Base-by-base conservation (phyloP, 2,329 filamentous ascomycete species). In the Claviceps quebecensis region DNA sequence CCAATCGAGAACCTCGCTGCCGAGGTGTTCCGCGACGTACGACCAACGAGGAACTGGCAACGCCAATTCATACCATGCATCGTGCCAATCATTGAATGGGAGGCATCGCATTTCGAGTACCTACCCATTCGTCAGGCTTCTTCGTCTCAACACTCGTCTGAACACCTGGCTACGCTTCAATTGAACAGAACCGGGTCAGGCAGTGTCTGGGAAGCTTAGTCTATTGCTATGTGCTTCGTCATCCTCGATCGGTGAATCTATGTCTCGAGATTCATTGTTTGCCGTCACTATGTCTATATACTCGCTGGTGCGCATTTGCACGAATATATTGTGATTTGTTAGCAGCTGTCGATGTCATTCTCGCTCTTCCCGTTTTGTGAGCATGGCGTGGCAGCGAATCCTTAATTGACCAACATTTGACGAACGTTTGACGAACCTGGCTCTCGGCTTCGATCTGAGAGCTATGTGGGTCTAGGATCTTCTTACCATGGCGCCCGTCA, bases 181-280 rank as follows among this genome's bases (percentile, higher is more conserved):
- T 29, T 29, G 26, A 29, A 29, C 8, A 9, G 2, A 29, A 3
- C 8, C 8, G 26, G 34, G 17, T n/a, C 23, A 17, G n/a, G 13
- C 26, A 37, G 37, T 47, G 17, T 38, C 29, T 45, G 26, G 48
- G 5, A 34, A 34, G 39, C 39, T 14, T 19, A 9, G 11, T 50
- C 13, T 23, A 22, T 55, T 26, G 51, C 53, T 9, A 47, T 45
- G 23, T 53, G 53, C 23, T 50, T 48, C 13, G 43, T 53, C 36
- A 69, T 75, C 44, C 60, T 65, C 48, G 63, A 68, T 61, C 74
- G n/a, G 63, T 74, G 23, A 67, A 72, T 16, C 63, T 76, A 16
- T 77, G 75, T 62, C 72, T 74, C 59, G 71, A 76, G 52, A 29
- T 29, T 29, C 26, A 67, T 74, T 44, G 69, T 76, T n/a, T 76